These are phyloP conservation scores for Zasmidium cellare DNA, from an alignment of 2,329 filamentous ascomycete species.

Conservation along the genomic window DNA sequence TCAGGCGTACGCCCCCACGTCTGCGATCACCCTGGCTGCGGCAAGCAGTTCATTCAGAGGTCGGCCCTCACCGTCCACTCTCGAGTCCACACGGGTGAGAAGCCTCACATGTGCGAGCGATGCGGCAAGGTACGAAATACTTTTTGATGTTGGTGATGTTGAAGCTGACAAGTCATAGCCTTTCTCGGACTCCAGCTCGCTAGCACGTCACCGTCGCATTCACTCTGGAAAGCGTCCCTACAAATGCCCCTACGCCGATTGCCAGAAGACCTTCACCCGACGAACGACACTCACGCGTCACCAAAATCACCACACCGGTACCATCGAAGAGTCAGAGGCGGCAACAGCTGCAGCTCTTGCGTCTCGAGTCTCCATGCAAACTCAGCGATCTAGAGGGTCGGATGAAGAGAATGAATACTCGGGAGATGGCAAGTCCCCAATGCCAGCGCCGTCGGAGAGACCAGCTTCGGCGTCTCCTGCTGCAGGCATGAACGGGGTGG, in stretches of 20 bases:
- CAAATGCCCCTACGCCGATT: constrained; percentile 95
- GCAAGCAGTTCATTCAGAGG: constrained; percentile 95
- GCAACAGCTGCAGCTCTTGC: constrained; percentile 86
- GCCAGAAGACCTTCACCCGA: constrained; percentile 96
- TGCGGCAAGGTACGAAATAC: constrained; percentile 78
- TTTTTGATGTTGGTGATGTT: not conserved
- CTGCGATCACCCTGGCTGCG: constrained; percentile 84
- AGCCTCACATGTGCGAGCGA: constrained; percentile 95
- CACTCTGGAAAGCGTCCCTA: constrained; percentile 95
- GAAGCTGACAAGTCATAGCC: constrained; percentile 58
- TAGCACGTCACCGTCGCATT: constrained; percentile 89
- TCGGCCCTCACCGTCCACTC: constrained; percentile 94
- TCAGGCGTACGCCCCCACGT: constrained; percentile 87
- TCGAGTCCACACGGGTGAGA: constrained; percentile 95
- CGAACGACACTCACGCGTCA: constrained; percentile 93
- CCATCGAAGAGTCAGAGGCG: constrained; percentile 87
- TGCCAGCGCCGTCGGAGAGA: constrained; percentile 79
- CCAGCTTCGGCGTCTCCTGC: constrained; percentile 77
- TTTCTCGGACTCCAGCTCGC: constrained; percentile 92
- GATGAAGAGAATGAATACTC: constrained; percentile 69
- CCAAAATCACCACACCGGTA: constrained; percentile 93
- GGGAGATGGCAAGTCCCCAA: constrained; percentile 65
- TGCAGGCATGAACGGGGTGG: constrained; percentile 69
- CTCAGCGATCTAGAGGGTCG: constrained; percentile 58
- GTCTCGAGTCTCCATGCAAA: constrained; percentile 45